phyloP scores from a whole-genome alignment of 768 basidiomycete genomes.

The Kwoniella pini region DNA sequence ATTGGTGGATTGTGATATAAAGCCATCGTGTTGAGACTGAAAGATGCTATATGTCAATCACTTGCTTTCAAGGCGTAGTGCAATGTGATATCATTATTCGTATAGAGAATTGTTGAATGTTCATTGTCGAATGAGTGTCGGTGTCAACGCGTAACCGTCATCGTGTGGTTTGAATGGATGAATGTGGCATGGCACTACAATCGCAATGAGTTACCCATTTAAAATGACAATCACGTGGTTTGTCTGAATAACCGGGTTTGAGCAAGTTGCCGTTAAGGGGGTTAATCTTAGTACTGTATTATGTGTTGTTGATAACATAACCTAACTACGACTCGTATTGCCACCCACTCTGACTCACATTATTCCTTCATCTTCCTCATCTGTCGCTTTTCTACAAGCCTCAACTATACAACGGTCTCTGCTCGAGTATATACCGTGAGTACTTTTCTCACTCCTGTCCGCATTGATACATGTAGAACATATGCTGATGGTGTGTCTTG shows the following conservation, averaged over 20 bases:
- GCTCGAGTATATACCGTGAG: no score
- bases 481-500: not conserved
- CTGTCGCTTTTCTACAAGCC: no score
- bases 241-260: not conserved
- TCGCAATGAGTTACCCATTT: not conserved
- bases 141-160: conserved; percentile 14
- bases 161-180: not conserved
- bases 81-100: not conserved
- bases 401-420: no score
- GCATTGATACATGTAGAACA: no score
- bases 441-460: no score
- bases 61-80: not conserved
- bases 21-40: conserved; percentile 31
- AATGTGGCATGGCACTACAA: not conserved
- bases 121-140: no score
- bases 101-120: no score
- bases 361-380: not conserved
- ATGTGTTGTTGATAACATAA: not conserved
- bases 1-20: conserved; percentile 32
- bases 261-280: not conserved
- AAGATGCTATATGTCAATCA: not conserved
- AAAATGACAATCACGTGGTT: not conserved
- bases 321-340: not conserved
- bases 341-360: conserved; percentile 7
- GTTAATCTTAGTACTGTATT: no score